Base-by-base conservation (phyloP, 179 eudicot species). In the Corrigiola litoralis region DNA sequence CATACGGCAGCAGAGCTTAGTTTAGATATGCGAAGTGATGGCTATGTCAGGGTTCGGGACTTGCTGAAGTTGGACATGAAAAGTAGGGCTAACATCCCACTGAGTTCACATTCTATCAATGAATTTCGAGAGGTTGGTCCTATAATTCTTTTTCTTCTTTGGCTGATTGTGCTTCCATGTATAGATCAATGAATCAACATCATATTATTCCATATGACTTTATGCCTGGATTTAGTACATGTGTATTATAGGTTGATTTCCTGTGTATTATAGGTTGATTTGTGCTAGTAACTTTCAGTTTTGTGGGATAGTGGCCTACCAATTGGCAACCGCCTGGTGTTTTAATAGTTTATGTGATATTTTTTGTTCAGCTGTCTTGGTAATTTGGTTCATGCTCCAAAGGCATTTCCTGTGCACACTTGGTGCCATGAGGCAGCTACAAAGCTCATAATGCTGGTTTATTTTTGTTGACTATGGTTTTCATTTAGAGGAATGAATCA, bases 21-120 rank as follows among this genome's bases (percentile, higher is more conserved):
- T 60, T 80, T 92, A 76, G 75, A 86, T 63, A 90, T 92, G 82
- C 84, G 94, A 63, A 71, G 65, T 79, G 97, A 92, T 76, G 98
- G 98, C 33, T 92, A 82, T 75, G 89, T 90, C 29, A 90, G 55
- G 76, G 95, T 92, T 59, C 78, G 75, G 66, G 95, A 90, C 64
- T 66, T 92, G 48, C 66, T 92, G 61, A 76, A 71, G 80, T 74
- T 92, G 50, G 74, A 90, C 63, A 32, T 87, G 68, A 84, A 84
- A 60, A 87, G 86, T 28, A 73, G 77, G 51, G 95, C 95, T 29
- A 80, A 90, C 68, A 46, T 92, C 56, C 87, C 98, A n/a, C 58
- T 92, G 29, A 68, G 76, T 21, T 78, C 83, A 13, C 98, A 92
- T 70, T 81, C 90, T 11, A 49, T 90, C 52, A 92, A 87, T 73